Evolutionary conservation across 768 basidiomycete genomes (phyloP).

Genomic region (Boletus eberwhitei): DNA sequence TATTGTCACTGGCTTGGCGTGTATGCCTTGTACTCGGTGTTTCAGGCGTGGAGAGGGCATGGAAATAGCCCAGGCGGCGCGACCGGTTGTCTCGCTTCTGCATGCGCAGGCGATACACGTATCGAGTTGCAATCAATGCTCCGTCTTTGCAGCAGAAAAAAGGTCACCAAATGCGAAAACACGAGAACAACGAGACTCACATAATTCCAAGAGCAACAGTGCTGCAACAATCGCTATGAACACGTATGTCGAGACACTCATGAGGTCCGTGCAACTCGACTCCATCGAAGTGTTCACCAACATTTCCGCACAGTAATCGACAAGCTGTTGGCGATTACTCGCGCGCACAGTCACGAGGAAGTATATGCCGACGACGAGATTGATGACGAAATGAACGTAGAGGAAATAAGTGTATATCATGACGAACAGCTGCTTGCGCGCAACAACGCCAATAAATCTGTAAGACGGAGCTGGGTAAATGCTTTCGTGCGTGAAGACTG

Average conservation of each 20-base stretch:
- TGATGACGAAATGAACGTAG: slow-evolving; percentile 56
- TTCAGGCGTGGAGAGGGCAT: slow-evolving; percentile 22
- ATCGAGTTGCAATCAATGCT: slow-evolving; percentile 50
- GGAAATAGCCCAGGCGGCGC: slow-evolving; percentile 32
- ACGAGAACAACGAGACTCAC: slow-evolving; percentile 37
- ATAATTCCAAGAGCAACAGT: slow-evolving; percentile 52
- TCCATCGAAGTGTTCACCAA: slow-evolving; percentile 40
- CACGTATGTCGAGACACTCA: slow-evolving; percentile 42
- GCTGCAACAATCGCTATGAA: slow-evolving; percentile 43
- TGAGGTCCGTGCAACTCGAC: slow-evolving; percentile 43
- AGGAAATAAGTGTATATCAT: slow-evolving; percentile 54
- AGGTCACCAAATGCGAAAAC: background rate
- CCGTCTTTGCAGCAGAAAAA: slow-evolving; percentile 39
- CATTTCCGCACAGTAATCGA: slow-evolving; percentile 43
- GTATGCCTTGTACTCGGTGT: slow-evolving; percentile 10
- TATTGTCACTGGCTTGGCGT: slow-evolving; percentile 26
- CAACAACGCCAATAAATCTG: slow-evolving; percentile 62
- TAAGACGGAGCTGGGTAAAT: slow-evolving; percentile 1
- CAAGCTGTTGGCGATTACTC: slow-evolving; percentile 41
- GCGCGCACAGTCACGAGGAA: slow-evolving; percentile 49
- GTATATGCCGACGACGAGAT: slow-evolving; percentile 49
- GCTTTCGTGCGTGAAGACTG: background rate
- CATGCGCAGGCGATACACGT: slow-evolving; percentile 48
- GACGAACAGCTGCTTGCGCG: slow-evolving; percentile 59
- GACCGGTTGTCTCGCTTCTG: slow-evolving; percentile 45